phyloP scores from a whole-genome alignment of 2,329 filamentous ascomycete genomes.

The Fusarium proliferatum region DNA sequence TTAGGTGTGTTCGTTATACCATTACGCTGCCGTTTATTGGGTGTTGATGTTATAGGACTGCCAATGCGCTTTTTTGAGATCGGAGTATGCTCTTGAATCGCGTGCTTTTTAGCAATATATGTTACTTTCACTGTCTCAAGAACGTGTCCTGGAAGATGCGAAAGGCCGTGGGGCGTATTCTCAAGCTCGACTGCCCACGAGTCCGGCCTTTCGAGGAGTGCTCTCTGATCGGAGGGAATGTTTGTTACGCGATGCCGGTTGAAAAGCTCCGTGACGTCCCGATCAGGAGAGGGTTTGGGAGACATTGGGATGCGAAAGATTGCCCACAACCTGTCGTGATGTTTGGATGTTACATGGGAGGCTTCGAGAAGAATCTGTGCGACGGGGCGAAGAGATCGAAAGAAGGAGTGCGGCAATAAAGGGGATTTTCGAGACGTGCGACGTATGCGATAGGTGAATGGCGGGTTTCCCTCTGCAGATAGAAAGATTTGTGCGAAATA shows the following conservation, averaged over 20 bases:
- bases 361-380: conserved; percentile 6
- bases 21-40: conserved; percentile 26
- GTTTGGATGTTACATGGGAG: conserved; percentile 39
- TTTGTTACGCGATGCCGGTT: conserved; percentile 44
- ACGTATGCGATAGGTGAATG: background rate
- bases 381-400: background rate
- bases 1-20: background rate
- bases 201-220: conserved; percentile 49
- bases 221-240: conserved; percentile 54
- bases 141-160: conserved; percentile 52
- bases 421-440: background rate
- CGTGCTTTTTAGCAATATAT: conserved; percentile 25
- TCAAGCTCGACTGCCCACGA: conserved; percentile 52
- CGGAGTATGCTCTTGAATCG: background rate
- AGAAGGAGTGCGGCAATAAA: background rate
- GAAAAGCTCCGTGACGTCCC: conserved; percentile 42
- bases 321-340: conserved; percentile 28
- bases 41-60: background rate
- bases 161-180: conserved; percentile 37
- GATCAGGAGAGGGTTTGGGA: conserved; percentile 35
- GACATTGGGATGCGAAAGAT: conserved; percentile 44
- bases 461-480: background rate
- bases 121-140: conserved; percentile 47
- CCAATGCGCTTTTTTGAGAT: conserved; percentile 10
- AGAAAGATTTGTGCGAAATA: background rate